Conservation (phyloP, 2,329 filamentous ascomycete genomes). For the Sporothrix mexicana region DNA sequence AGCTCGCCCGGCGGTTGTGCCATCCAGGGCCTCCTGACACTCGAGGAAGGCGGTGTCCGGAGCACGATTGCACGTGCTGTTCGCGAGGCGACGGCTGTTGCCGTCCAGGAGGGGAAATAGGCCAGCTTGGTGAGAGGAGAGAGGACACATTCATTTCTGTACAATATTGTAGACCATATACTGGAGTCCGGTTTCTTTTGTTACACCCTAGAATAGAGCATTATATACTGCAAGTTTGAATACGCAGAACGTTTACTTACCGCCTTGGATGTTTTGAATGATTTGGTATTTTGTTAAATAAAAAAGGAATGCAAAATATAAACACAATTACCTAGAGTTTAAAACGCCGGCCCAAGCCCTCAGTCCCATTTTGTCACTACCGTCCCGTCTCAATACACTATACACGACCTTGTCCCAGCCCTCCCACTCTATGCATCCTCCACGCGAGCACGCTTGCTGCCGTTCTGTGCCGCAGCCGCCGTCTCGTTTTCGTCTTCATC, state of each 20-base stretch:
- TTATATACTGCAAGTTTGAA: not conserved
- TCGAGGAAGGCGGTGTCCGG: conserved; percentile 75
- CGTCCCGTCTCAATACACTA: no score
- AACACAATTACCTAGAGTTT: no score
- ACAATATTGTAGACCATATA: conserved; percentile 18
- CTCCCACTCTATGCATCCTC: conserved; percentile 14
- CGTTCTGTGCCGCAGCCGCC: conserved; percentile 33
- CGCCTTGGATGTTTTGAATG: not conserved
- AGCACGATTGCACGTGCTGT: conserved; percentile 71
- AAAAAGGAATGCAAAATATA: no score
- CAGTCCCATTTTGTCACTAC: not conserved
- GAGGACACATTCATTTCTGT: not conserved
- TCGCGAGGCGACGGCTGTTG: conserved; percentile 70
- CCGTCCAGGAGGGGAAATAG: conserved; percentile 47
- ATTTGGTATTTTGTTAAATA: not conserved
- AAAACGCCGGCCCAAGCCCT: conserved; percentile 5
- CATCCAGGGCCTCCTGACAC: conserved; percentile 72
- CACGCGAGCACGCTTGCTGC: conserved; percentile 31
- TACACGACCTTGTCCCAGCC: not conserved
- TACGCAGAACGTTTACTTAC: not conserved
- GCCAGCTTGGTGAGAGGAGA: no score
- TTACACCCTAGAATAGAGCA: conserved; percentile 15
- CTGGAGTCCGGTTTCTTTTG: conserved; percentile 6
- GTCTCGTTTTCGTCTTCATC: conserved; percentile 38
- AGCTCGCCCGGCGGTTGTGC: conserved; percentile 79